A percentile compares a stretch with the other conserved stretches of the same genome.
phyloP scores from a whole-genome alignment of 768 basidiomycete species.

The Xerocomellus dryophilus region DNA sequence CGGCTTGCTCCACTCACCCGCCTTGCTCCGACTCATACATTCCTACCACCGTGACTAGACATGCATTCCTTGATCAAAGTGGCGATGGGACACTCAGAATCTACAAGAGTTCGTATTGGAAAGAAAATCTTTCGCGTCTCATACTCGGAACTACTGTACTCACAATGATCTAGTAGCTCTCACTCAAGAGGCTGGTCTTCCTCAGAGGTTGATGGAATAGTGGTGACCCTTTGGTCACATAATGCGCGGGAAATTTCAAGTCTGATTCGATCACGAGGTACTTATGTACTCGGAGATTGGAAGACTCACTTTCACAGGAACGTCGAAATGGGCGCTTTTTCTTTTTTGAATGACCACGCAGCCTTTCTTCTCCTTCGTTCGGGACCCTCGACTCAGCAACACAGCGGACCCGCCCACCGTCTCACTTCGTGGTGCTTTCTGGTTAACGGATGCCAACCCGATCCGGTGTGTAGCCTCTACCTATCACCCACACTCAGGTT shows the following conservation, averaged over 20 bases:
- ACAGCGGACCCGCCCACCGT: neutral
- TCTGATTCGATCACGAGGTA: too few species aligned
- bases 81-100: too few species aligned
- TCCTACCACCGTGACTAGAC: too few species aligned
- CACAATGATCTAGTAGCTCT: neutral
- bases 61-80: too few species aligned
- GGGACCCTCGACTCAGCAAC: neutral
- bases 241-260: neutral
- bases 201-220: neutral
- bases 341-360: neutral
- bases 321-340: neutral
- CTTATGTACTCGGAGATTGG: too few species aligned
- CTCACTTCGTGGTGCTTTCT: neutral
- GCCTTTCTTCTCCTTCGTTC: neutral
- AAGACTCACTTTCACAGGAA: neutral
- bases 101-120: too few species aligned
- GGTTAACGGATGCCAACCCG: conserved; percentile 2
- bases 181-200: neutral
- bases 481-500: neutral
- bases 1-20: too few species aligned
- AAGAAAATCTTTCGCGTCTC: too few species aligned
- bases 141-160: neutral
- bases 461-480: neutral
- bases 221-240: neutral
- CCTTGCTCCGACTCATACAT: too few species aligned